phyloP scores from a whole-genome alignment of 345 rosid species.

The Populus alba region DNA sequence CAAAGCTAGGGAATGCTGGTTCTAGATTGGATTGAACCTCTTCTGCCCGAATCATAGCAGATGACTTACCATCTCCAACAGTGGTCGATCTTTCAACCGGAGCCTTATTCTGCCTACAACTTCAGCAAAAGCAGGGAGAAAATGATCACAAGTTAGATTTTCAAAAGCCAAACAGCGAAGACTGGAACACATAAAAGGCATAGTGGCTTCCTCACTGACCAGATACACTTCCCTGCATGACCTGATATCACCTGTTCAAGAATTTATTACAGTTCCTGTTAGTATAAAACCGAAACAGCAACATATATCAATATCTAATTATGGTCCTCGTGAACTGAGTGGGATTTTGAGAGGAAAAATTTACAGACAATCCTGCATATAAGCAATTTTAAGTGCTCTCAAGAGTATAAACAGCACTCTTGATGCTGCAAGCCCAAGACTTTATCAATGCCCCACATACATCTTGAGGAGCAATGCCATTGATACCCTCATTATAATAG shows the following conservation, averaged over 20 bases:
- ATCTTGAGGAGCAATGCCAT: neutral
- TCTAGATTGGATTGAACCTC: slow-evolving; percentile 63
- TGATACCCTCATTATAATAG: neutral
- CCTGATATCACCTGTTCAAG: slow-evolving; percentile 35
- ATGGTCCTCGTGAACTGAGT: neutral
- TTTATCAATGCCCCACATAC: neutral
- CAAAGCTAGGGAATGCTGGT: slow-evolving; percentile 50
- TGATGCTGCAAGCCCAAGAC: neutral
- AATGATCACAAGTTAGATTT: slow-evolving; percentile 3
- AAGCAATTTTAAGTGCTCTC: neutral
- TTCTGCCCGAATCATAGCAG: slow-evolving; percentile 54
- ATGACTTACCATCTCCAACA: slow-evolving; percentile 35
- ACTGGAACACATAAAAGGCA: neutral
- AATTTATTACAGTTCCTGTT: neutral
- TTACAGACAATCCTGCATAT: neutral
- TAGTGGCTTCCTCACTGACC: slow-evolving; percentile 36
- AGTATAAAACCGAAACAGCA: neutral
- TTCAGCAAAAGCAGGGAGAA: slow-evolving; percentile 24
- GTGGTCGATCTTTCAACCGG: slow-evolving; percentile 15
- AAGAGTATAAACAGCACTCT: neutral
- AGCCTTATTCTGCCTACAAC: slow-evolving; percentile 32
- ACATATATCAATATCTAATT: neutral
- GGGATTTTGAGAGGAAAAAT: neutral
- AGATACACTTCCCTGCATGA: slow-evolving; percentile 37
- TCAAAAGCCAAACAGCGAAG: slow-evolving; percentile 2